Base-by-base conservation (phyloP, 1,284 basidiomycete species). In the Ceratorhiza oryzae-sativae region DNA sequence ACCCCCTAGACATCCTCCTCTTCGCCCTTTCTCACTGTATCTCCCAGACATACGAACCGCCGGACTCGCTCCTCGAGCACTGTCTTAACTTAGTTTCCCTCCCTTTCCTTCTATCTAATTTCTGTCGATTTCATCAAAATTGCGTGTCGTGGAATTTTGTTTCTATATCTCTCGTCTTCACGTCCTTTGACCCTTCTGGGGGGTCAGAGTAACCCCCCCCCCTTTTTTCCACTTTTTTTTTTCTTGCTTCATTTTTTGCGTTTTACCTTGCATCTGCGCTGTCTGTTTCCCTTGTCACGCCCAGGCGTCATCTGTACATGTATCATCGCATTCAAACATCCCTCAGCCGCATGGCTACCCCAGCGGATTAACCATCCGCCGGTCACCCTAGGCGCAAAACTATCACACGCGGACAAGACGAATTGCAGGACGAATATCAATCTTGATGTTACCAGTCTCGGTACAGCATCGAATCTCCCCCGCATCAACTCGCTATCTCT, bases 231-330 rank as follows among this genome's bases (percentile, higher is more conserved):
- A 6, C 23, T 20, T 45, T 46, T 46, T 39, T 46, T 4, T 23
- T 18, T 61, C 39, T 49, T 62, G 45, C 41, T 20, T 23, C 30
- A 27, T 27, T 30, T 34, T 6, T 49, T 53, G 51, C 51, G 51
- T 53, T 23, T 53, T 53, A 25, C 20, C 25, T 23, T 25, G 59
- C 59, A 49, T 36, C 41, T 39, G 36, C 58, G 34, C 39, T 61
- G 32, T 63, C 45, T 48, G 25, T 63, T 41, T 49, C 61, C 61
- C 49, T 63, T 63, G 59, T 62, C 27, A 32, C 59, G 59, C 59
- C 25, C 20, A 27, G 41, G 59, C 59, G 45, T 63, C 61, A 63
- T 63, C 61, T 63, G 61, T 63, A 63, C 61, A 63, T 63, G 61
- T 63, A 63, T 63, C 61, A 63, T 51, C 46, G 42, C 61, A 34